Evolutionary conservation across 2,329 filamentous ascomycete species (phyloP).

Genomic region (Blastomyces parvus): DNA sequence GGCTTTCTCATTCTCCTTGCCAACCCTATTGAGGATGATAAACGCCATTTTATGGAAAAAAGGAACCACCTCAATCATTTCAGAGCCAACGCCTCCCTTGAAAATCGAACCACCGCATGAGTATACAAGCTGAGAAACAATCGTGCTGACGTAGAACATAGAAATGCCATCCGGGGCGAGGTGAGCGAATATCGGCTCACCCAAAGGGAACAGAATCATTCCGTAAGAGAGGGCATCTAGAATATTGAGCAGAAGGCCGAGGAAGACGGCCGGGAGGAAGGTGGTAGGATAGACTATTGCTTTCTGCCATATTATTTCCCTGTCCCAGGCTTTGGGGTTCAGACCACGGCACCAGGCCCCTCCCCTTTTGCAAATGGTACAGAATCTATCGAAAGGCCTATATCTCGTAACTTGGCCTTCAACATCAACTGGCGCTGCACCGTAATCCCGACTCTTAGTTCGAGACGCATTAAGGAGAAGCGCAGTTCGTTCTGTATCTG

Average conservation of each 20-base stretch:
- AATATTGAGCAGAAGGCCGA: constrained; percentile 84
- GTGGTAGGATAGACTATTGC: constrained; percentile 57
- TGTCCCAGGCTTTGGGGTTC: constrained; percentile 65
- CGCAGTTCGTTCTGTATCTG: constrained; percentile 30
- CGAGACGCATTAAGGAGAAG: constrained; percentile 25
- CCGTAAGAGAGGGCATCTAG: constrained; percentile 92
- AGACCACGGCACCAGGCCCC: constrained; percentile 28
- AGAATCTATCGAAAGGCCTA: background rate
- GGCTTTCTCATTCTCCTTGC: constrained; percentile 69
- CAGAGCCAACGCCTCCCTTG: constrained; percentile 82
- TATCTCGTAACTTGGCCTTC: background rate
- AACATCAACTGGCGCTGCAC: constrained; percentile 14
- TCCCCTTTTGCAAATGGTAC: background rate
- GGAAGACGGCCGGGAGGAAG: constrained; percentile 73
- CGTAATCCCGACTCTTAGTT: constrained; percentile 26
- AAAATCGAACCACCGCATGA: constrained; percentile 79
- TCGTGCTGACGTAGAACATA: constrained; percentile 97
- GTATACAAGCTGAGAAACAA: constrained; percentile 83
- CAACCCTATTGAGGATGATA: constrained; percentile 69
- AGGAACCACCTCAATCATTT: constrained; percentile 96
- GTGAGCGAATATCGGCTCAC: constrained; percentile 71
- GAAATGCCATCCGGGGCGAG: constrained; percentile 91
- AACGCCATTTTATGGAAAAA: constrained; percentile 99
- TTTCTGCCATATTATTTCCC: constrained; percentile 53
- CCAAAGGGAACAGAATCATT: constrained; percentile 91